These are phyloP conservation scores for Yamadazyma diddensiae DNA, from an alignment of 1,139 yeast genomes.

Conservation along the genomic window DNA sequence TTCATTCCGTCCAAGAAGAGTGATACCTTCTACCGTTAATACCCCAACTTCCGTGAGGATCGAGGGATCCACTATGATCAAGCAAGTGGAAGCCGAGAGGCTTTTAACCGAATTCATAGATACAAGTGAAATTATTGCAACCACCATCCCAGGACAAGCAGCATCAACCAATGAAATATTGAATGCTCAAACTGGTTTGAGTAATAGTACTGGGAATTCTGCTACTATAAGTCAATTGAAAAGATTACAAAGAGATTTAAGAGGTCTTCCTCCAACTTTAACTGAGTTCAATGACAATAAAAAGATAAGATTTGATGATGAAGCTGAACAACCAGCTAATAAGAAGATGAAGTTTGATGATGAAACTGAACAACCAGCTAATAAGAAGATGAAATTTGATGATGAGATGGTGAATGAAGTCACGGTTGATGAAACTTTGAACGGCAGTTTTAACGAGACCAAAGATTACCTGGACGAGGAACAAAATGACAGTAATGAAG, in stretches of 20 bases:
- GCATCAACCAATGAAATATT: conserved; percentile 8
- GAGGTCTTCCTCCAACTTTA: conserved; percentile 63
- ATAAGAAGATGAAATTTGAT: conserved; percentile 18
- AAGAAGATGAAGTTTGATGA: conserved; percentile 20
- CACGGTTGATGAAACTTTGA: conserved; percentile 10
- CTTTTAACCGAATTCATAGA: conserved; percentile 46
- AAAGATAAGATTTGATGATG: conserved; percentile 30
- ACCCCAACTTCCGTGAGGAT: conserved; percentile 47
- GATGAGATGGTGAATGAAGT: conserved; percentile 13
- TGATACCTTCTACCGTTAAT: conserved; percentile 44
- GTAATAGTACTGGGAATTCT: conserved; percentile 24
- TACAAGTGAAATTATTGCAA: conserved; percentile 29
- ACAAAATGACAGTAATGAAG: conserved; percentile 11
- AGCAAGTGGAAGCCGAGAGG: conserved; percentile 42
- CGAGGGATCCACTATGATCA: conserved; percentile 23
- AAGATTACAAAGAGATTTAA: conserved; percentile 66
- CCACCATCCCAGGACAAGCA: conserved; percentile 17
- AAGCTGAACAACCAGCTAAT: conserved; percentile 15
- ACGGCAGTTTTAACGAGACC: conserved; percentile 11
- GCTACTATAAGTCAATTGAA: conserved; percentile 56
- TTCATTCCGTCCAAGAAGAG: conserved; percentile 36
- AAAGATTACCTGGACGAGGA: conserved; percentile 18
- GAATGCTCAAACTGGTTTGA: conserved; percentile 18
- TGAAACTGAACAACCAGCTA: conserved; percentile 14
- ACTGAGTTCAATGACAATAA: conserved; percentile 12